Evolutionary conservation across 1,284 basidiomycete genomes (phyloP), one percentile per base, ranked within the genome.

Genomic region (Fomitopsis betulina): DNA sequence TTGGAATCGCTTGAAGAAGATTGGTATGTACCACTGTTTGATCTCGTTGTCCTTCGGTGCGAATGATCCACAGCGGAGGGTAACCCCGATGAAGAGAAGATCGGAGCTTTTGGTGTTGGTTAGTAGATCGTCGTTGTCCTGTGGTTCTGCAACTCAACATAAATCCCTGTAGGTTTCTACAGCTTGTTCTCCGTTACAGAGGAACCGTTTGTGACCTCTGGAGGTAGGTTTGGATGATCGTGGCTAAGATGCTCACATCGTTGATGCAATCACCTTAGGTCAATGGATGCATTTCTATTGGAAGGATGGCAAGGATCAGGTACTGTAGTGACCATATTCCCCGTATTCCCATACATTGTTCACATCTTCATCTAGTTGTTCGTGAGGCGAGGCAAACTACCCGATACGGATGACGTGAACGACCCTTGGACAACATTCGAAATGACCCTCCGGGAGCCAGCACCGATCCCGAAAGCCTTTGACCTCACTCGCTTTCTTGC

Each of bases 221-320:
- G 93, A 69, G 83, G 87, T 87, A 15, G 19, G 42, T 47, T 15
- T 12, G 3, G 13, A 47, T 12, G 25, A 12, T 15, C 6, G 19
- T 21, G n/a, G 42, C 2, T 12, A 45, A 13, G 9, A 3, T 5
- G 21, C 19, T 45, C 23, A 21, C 2, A 42, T 15, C 39, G 9
- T 42, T 42, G 6, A 42, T 21, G 1, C 4, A n/a, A n/a, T 8
- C 10, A n/a, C 0, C 17, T 23, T 55, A 89, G 86, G 83, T 54
- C 84, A 93, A 69, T 94, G 91, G 86, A 97, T 97, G 94, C 91
- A 91, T 2, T 98, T 99, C 72, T 93, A 97, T 71, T 99, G 95
- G 95, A 96, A 95, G 70, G 91, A 93, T 66, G 88, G 89, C 65
- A 91, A 90, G 67, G 93, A 96, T 67, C 87, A 89, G 75, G 87